phyloP scores from a whole-genome alignment of 371 early-diverging fungal species.

The Globomyces sp. region DNA sequence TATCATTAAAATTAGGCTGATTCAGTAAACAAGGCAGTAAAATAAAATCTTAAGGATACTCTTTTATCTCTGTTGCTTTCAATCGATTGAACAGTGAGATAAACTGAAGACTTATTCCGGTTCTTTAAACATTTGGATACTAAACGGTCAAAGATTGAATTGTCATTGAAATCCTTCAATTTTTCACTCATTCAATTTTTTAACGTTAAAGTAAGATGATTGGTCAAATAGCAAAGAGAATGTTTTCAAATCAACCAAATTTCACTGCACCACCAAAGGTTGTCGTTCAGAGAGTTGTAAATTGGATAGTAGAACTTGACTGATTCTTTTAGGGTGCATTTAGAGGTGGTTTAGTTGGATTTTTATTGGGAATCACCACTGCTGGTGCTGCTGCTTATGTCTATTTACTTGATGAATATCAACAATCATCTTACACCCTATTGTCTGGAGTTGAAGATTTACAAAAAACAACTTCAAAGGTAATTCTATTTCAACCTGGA shows the following conservation, averaged over 20 bases:
- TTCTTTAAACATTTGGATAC: slow-evolving; percentile 8
- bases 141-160: background rate
- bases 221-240: background rate
- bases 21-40: background rate
- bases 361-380: slow-evolving; percentile 33
- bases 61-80: slow-evolving; percentile 12
- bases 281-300: background rate
- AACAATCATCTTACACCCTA: slow-evolving; percentile 18
- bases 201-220: background rate
- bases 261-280: background rate
- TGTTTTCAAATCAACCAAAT: background rate
- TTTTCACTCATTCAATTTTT: too few species aligned
- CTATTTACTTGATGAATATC: slow-evolving; percentile 37
- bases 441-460: slow-evolving; percentile 35
- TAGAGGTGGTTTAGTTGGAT: slow-evolving; percentile 18
- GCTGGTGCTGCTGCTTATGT: slow-evolving; percentile 33
- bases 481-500: too few species aligned
- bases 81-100: slow-evolving; percentile 1
- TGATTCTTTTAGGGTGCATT: background rate
- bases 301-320: too few species aligned
- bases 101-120: background rate
- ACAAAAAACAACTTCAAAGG: slow-evolving; percentile 27
- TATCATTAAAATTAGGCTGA: background rate
- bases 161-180: too few species aligned
- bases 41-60: background rate